Base-by-base conservation (phyloP, 2,329 filamentous ascomycete species). In the Calonectria honghensis region DNA sequence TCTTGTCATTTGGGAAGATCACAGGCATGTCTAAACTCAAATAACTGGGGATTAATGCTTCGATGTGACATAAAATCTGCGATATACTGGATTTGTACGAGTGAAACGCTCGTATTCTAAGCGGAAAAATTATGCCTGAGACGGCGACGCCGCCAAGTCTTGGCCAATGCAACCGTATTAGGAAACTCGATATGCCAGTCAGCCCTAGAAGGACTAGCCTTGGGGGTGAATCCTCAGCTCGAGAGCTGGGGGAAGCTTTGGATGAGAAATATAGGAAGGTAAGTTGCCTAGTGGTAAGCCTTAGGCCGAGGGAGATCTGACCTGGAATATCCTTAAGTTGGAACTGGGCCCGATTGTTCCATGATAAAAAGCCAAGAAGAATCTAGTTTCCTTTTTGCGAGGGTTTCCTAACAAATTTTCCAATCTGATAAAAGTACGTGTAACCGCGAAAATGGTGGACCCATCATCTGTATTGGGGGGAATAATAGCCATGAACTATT, bases 21-120 rank as follows among this genome's bases (percentile, higher is more conserved):
- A 14, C 39, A 29, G 31, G 18, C 54, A 70, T 61, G 59, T 63
- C 39, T 54, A 39, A 72, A 65, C 13, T 61, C 29, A 67, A 72
- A 72, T 50, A 63, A 63, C 20, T 31, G 67, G 67, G 37, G 67
- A 63, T 11, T 2, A n/a, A 37, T 48, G 9, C 29, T 51, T 31
- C 11, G 29, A 63, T 51, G 57, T 18, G 32, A 51, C 39, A 3
- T 57, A 35, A 37, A 70, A 70, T 48, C 54, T 32, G 51, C 41
- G 18, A 32, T 32, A 20, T 63, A 16, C 39, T 50, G 2, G n/a
- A 59, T 59, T 41, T 29, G 41, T 24, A 37, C 52, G 16, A 10
- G 24, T 68, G 51, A 57, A 57, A 68, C 66, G 35, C 37, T 64
- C 39, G 59, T 64, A 61, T 61, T 61, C 29, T 39, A 3, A 61